Evolutionary conservation across 1,284 basidiomycete genomes (phyloP).

Genomic region (Cutaneotrichosporon arboriforme): DNA sequence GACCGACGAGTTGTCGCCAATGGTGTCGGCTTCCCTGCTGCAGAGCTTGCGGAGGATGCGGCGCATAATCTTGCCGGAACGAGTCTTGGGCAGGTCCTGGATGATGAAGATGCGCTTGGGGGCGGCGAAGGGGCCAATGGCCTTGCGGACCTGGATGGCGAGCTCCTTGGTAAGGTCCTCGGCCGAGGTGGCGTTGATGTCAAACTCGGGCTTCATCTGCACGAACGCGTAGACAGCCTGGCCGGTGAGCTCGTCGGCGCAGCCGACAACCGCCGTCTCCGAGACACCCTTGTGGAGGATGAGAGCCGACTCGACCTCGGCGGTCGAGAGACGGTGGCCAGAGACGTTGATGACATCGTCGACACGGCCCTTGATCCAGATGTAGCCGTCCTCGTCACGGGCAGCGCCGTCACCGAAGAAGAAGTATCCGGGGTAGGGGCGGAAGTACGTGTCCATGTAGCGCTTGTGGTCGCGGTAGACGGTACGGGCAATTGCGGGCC

Average conservation of each 20-base stretch:
- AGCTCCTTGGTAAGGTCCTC: constrained; percentile 76
- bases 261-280: constrained; percentile 91
- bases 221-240: constrained; percentile 74
- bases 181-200: constrained; percentile 65
- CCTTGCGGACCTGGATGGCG: constrained; percentile 87
- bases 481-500: constrained; percentile 95
- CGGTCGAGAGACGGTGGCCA: constrained; percentile 92
- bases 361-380: constrained; percentile 96
- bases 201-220: constrained; percentile 65
- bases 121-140: constrained; percentile 90
- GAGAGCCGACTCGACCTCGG: constrained; percentile 94
- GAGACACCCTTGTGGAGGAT: constrained; percentile 92
- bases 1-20: constrained; percentile 85
- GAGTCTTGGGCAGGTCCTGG: constrained; percentile 86
- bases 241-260: constrained; percentile 73
- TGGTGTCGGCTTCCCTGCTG: constrained; percentile 84
- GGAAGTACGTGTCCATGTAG: constrained; percentile 92
- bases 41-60: constrained; percentile 93
- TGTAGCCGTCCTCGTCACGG: constrained; percentile 91
- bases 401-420: constrained; percentile 96
- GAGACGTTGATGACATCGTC: constrained; percentile 69
- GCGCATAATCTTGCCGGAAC: constrained; percentile 94
- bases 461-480: constrained; percentile 87
- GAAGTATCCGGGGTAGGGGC: constrained; percentile 56
- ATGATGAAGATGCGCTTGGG: constrained; percentile 89